Evolutionary conservation across 2,329 filamentous ascomycete species (phyloP).

Genomic region (Paradendryphiella salina): DNA sequence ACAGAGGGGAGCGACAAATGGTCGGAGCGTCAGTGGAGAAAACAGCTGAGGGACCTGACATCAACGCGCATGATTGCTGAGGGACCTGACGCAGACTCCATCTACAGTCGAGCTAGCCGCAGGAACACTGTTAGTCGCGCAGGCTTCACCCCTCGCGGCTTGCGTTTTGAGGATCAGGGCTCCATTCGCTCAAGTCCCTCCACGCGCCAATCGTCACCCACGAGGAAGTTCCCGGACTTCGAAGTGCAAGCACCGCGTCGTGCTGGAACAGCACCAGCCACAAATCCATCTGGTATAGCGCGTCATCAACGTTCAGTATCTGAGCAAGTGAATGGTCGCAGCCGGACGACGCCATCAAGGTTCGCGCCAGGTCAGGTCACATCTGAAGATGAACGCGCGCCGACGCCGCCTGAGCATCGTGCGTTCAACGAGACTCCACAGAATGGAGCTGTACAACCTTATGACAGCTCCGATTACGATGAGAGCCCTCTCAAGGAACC

Average conservation of each 20-base stretch:
- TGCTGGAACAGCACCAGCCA: conserved; percentile 51
- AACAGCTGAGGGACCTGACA: conserved; percentile 84
- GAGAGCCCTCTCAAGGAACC: conserved; percentile 36
- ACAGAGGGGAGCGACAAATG: conserved; percentile 75
- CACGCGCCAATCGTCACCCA: conserved; percentile 51
- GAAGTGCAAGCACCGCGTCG: conserved; percentile 42
- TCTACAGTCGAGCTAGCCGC: conserved; percentile 45
- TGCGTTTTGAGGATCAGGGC: conserved; percentile 51
- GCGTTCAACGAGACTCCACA: conserved; percentile 17
- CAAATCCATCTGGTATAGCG: conserved; percentile 28
- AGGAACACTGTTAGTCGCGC: conserved; percentile 51
- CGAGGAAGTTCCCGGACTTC: conserved; percentile 28
- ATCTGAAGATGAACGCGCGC: conserved; percentile 43
- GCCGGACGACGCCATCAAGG: conserved; percentile 47
- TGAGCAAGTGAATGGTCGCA: conserved; percentile 51
- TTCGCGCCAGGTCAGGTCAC: conserved; percentile 44
- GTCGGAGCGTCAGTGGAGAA: conserved; percentile 88
- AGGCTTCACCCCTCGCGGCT: conserved; percentile 42
- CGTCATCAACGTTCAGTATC: conserved; percentile 56
- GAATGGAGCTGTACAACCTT: conserved; percentile 27
- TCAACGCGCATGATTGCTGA: conserved; percentile 69
- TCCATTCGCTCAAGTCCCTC: conserved; percentile 51
- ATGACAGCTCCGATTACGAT: conserved; percentile 39
- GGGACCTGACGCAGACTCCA: conserved; percentile 40
- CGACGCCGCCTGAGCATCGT: conserved; percentile 50